Conservation (phyloP, 2,329 filamentous ascomycete species). For the Acarospora socialis region DNA sequence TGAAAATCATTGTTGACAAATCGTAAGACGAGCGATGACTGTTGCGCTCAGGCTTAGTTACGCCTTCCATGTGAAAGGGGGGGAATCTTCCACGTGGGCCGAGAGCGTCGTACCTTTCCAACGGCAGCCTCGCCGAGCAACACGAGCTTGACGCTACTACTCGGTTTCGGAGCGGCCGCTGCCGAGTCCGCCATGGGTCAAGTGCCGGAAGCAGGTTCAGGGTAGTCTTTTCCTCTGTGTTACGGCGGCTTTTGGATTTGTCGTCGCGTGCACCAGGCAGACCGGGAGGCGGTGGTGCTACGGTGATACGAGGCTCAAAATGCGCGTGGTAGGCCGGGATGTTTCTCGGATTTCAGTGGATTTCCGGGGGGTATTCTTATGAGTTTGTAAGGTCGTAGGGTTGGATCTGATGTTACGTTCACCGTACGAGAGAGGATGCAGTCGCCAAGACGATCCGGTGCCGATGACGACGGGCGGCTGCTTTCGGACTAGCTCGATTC, state of each 20-base stretch:
- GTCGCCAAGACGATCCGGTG: neutral
- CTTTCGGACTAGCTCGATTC: neutral
- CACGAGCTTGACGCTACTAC: conserved; percentile 99
- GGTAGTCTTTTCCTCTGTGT: too few species aligned
- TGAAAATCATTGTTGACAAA: conserved; percentile 99
- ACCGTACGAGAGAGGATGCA: neutral
- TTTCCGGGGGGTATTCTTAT: too few species aligned
- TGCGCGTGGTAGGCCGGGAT: too few species aligned
- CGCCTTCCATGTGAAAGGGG: conserved; percentile 2
- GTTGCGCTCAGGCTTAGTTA: conserved; percentile 4
- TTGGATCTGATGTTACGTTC: too few species aligned
- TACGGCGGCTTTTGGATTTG: too few species aligned
- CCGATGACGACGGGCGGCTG: neutral
- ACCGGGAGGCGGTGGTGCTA: too few species aligned
- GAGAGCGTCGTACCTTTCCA: conserved; percentile 60
- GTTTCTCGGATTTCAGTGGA: too few species aligned
- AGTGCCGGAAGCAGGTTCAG: too few species aligned
- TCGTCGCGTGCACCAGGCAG: too few species aligned
- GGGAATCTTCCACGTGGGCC: conserved; percentile 6
- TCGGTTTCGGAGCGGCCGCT: conserved; percentile 68
- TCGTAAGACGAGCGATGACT: conserved; percentile 94
- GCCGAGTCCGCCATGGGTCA: conserved; percentile 59
- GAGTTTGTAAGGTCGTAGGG: too few species aligned
- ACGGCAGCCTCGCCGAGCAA: conserved; percentile 94
- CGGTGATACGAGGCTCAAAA: too few species aligned